Conservation (phyloP, 148 eudicot genomes). For the Cornus controversa region DNA sequence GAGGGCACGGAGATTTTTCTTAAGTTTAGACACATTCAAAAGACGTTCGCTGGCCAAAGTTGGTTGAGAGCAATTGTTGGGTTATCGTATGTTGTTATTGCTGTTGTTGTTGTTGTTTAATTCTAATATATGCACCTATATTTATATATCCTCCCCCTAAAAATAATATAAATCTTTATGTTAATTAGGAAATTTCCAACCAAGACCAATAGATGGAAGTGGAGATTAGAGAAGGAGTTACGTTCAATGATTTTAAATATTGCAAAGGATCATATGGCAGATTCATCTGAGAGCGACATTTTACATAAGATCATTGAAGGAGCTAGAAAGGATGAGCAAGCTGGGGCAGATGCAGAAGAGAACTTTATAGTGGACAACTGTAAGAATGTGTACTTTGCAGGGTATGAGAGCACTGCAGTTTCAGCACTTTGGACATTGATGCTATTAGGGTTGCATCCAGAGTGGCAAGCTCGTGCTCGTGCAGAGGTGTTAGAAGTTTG, state of each 20-base stretch:
- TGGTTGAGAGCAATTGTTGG: no score
- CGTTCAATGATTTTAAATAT: conserved; percentile 38
- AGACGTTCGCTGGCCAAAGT: no score
- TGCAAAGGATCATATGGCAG: conserved; percentile 38
- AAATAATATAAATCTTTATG: neutral
- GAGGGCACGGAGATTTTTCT: neutral
- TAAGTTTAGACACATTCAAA: neutral
- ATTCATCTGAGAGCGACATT: conserved; percentile 41
- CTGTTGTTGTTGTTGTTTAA: neutral
- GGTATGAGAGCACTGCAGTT: conserved; percentile 62
- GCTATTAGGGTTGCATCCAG: conserved; percentile 48
- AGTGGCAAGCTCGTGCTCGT: conserved; percentile 65
- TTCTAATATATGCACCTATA: neutral
- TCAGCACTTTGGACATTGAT: conserved; percentile 57
- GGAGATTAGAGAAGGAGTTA: conserved; percentile 52
- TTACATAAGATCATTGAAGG: conserved; percentile 51
- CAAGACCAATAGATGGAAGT: conserved; percentile 41
- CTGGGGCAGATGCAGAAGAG: conserved; percentile 23
- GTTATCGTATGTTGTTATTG: no score
- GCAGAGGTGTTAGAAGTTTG: conserved; percentile 45
- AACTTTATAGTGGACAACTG: conserved; percentile 64
- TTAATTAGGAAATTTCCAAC: conserved; percentile 43
- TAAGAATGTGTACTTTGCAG: conserved; percentile 66
- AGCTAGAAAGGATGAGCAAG: conserved; percentile 32
- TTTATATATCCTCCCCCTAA: no score